Percentiles rank a stretch among this genome's conserved stretches.
phyloP scores from a whole-genome alignment of 805 yeast genomes.

The Saccharomycopsis fodiens region DNA sequence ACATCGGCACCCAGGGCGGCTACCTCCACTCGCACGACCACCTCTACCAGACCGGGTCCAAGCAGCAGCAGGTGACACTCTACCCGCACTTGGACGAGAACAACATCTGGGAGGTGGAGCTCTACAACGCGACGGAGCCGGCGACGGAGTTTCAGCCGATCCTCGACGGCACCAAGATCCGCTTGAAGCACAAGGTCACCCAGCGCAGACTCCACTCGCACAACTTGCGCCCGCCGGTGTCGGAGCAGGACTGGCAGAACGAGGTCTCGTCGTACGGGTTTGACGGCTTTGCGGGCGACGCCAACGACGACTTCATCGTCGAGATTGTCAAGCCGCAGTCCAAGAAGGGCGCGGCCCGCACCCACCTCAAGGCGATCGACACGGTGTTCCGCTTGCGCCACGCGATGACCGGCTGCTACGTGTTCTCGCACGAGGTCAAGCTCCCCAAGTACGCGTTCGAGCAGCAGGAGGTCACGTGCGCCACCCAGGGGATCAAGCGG shows the following conservation, averaged over 20 bases:
- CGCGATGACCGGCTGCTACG: slow-evolving; percentile 70
- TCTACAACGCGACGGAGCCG: slow-evolving; percentile 50
- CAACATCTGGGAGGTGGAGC: slow-evolving; percentile 66
- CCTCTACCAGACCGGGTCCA: slow-evolving; percentile 68
- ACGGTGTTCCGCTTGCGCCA: slow-evolving; percentile 70
- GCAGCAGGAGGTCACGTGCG: slow-evolving; percentile 81
- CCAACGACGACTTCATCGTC: slow-evolving; percentile 74
- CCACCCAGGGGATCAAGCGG: slow-evolving; percentile 55
- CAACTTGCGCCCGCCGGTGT: slow-evolving; percentile 65
- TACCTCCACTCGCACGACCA: slow-evolving; percentile 77
- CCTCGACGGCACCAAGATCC: slow-evolving; percentile 60
- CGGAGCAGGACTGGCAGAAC: slow-evolving; percentile 74
- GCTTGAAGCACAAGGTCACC: slow-evolving; percentile 53
- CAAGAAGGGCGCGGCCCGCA: slow-evolving; percentile 43
- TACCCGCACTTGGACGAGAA: slow-evolving; percentile 73
- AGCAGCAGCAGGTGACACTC: slow-evolving; percentile 76
- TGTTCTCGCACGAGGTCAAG: slow-evolving; percentile 68
- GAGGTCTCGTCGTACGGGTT: slow-evolving; percentile 74
- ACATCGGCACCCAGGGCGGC: slow-evolving; percentile 66
- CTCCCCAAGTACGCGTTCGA: slow-evolving; percentile 80
- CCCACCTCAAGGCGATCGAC: slow-evolving; percentile 53
- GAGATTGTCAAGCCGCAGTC: slow-evolving; percentile 57
- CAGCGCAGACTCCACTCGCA: slow-evolving; percentile 73
- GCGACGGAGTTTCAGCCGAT: slow-evolving; percentile 55
- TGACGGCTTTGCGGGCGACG: slow-evolving; percentile 73